phyloP scores from a whole-genome alignment of 805 yeast genomes.

The Nakazawaea pomicola region DNA sequence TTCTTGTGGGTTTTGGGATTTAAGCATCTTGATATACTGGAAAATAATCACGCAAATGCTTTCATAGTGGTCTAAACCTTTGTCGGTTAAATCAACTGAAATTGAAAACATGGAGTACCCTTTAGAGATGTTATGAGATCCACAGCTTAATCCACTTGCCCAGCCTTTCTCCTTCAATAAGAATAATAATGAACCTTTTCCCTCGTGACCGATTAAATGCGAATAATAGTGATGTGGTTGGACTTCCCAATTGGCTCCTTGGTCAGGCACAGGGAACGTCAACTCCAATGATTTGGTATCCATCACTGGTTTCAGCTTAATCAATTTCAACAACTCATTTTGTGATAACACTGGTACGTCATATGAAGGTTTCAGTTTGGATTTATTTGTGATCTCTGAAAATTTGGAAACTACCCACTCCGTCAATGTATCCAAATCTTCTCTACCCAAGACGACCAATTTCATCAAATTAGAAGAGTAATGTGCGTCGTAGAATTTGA shows the following conservation, averaged over 20 bases:
- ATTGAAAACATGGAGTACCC: constrained; percentile 67
- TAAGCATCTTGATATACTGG: constrained; percentile 66
- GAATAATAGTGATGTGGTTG: constrained; percentile 69
- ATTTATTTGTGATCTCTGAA: constrained; percentile 51
- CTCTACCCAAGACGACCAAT: constrained; percentile 79
- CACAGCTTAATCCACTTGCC: constrained; percentile 78
- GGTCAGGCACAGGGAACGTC: constrained; percentile 72
- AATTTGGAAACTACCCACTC: constrained; percentile 67
- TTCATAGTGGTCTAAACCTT: constrained; percentile 62
- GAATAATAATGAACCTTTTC: constrained; percentile 75
- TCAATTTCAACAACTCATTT: constrained; percentile 45
- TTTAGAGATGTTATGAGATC: constrained; percentile 58
- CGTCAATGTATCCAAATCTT: constrained; percentile 66
- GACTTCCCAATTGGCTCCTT: constrained; percentile 56
- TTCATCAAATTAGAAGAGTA: constrained; percentile 90
- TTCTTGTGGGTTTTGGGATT: constrained; percentile 54
- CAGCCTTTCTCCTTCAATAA: constrained; percentile 67
- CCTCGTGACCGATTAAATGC: constrained; percentile 91
- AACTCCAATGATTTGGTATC: constrained; percentile 65
- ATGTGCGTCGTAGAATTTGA: constrained; percentile 64
- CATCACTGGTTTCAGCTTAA: constrained; percentile 78
- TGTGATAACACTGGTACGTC: constrained; percentile 41
- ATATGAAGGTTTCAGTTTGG: constrained; percentile 40
- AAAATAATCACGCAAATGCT: constrained; percentile 56
- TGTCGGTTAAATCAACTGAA: constrained; percentile 69